These are phyloP conservation scores for Boletellus dicymbophilus DNA, from an alignment of 1,284 basidiomycete species.

Conservation along the genomic window DNA sequence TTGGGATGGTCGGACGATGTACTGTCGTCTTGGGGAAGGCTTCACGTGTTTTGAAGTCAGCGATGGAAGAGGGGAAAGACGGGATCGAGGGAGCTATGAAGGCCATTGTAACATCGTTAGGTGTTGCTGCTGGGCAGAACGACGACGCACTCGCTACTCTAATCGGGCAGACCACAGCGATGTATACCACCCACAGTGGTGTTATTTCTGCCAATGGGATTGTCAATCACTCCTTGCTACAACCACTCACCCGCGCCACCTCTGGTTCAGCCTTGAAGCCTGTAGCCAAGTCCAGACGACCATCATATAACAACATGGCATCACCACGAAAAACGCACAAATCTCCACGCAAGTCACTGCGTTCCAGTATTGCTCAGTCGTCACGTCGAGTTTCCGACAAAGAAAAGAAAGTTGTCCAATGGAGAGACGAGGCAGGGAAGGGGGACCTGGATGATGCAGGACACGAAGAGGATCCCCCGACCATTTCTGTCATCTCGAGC, in stretches of 20 bases:
- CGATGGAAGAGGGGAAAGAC: conserved; percentile 45
- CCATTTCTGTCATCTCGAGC: conserved; percentile 41
- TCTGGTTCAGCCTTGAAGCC: conserved; percentile 53
- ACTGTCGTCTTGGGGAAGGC: conserved; percentile 75
- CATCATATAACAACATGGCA: conserved; percentile 47
- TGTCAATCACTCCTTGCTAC: conserved; percentile 38
- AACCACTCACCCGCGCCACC: conserved; percentile 39
- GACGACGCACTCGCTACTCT: conserved; percentile 65
- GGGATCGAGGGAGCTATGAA: conserved; percentile 41
- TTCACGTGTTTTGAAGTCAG: conserved; percentile 51
- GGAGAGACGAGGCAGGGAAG: conserved; percentile 87
- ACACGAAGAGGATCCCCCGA: conserved; percentile 42
- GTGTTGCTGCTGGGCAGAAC: conserved; percentile 63
- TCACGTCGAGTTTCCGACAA: conserved; percentile 64
- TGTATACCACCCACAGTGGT: conserved; percentile 45
- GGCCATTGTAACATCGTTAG: conserved; percentile 51
- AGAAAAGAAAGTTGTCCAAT: conserved; percentile 84
- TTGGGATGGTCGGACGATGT: conserved; percentile 81
- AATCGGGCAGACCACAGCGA: conserved; percentile 63
- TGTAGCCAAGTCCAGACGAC: conserved; percentile 42
- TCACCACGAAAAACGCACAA: conserved; percentile 47
- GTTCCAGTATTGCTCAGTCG: conserved; percentile 62
- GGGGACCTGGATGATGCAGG: conserved; percentile 78
- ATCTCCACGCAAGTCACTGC: conserved; percentile 71
- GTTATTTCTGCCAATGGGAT: conserved; percentile 42